Evolutionary conservation across 2,329 filamentous ascomycete genomes (phyloP), one percentile per base, ranked within the genome.

Genomic region (Phoma sp.): DNA sequence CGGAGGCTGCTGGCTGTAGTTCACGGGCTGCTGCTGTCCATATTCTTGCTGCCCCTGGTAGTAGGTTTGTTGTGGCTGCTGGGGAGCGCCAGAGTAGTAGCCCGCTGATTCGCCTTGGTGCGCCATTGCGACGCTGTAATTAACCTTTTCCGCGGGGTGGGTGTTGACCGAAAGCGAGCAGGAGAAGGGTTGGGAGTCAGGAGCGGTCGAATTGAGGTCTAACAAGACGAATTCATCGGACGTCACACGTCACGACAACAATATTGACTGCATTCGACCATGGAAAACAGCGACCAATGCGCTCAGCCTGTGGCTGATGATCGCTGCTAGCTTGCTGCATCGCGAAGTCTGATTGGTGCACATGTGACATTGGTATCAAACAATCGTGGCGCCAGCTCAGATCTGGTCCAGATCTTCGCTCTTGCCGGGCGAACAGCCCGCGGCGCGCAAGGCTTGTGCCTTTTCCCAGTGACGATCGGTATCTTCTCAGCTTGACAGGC

Each of bases 81-180:
- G 55, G 55, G 65, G 39, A 49, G 60, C 48, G 39, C 59, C 64
- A 50, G 59, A 59, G 58, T 78, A 79, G 61, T 78, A 79, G 49
- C 65, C 62, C 4, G 69, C 67, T 35, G 75, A 72, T 63, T 77
- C 71, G 36, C 70, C 70, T 53, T 59, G 68, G 40, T 68, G 61
- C 11, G 70, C 67, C 71, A 74, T 74, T 49, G 52, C 47, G 47
- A 53, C 54, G 38, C 39, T 11, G 30, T 23, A 38, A 7, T 33
- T 11, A 41, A 13, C 46, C 25, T 11, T 25, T 13, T 14, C 49
- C 30, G 41, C 41, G 41, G 25, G 46, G 32, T 18, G 25, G 24
- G 33, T 36, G 14, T 30, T 22, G 36, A 30, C 14, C 42, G 14
- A 23, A 23, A 4, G n/a, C 32, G 13, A 11, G 40, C 38, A 23